Percentiles rank a stretch among this genome's conserved stretches.
Conservation (phyloP, 305 asterid genomes). For the Fraxinus baroniana region DNA sequence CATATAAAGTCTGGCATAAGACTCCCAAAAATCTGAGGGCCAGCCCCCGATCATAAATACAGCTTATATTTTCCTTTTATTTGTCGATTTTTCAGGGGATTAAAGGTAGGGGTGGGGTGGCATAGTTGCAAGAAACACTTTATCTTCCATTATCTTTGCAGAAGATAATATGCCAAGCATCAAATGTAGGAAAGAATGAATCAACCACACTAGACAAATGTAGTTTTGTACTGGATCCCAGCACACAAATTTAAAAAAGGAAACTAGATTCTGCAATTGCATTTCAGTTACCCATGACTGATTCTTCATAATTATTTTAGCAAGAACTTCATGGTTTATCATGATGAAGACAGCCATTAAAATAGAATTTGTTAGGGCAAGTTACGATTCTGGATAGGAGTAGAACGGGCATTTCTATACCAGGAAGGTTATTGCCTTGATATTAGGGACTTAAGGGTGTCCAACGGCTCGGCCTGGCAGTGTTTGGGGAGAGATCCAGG, state of each 20-base stretch:
- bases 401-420: neutral
- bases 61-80: neutral
- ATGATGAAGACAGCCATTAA: too few relatives aligned
- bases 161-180: neutral
- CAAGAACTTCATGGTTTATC: too few relatives aligned
- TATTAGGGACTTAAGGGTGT: neutral
- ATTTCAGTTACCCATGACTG: neutral
- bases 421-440: neutral
- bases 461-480: neutral
- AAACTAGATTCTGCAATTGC: neutral
- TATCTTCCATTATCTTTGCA: neutral
- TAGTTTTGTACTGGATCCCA: neutral
- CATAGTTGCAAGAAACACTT: neutral
- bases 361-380: neutral
- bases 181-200: neutral
- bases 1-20: too few relatives aligned
- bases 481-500: neutral
- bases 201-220: neutral
- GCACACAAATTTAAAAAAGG: neutral
- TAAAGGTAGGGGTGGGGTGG: neutral
- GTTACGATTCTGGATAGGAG: neutral
- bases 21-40: too few relatives aligned
- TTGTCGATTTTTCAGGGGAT: neutral
- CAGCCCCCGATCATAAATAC: too few relatives aligned
- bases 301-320: neutral